Evolutionary conservation across 768 basidiomycete species (phyloP).

Genomic region (Boletus edulis): DNA sequence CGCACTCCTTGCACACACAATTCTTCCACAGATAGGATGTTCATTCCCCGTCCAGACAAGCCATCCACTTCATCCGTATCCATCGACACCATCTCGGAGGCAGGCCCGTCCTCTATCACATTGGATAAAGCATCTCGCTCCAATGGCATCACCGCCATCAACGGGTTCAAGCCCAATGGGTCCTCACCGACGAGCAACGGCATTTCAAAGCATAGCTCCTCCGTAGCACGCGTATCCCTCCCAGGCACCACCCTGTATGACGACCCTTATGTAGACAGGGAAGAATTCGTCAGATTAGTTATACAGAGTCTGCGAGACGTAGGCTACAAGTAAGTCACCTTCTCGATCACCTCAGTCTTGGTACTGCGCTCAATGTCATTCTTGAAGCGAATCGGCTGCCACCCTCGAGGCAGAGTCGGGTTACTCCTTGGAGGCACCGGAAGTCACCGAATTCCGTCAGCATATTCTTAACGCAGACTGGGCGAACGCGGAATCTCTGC

Average conservation of each 20-base stretch:
- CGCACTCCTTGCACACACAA: slow-evolving; percentile 23
- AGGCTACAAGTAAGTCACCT: slow-evolving; percentile 60
- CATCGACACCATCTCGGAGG: slow-evolving; percentile 40
- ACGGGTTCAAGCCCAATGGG: slow-evolving; percentile 36
- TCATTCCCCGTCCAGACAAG: slow-evolving; percentile 50
- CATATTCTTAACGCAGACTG: slow-evolving; percentile 80
- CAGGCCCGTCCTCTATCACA: slow-evolving; percentile 52
- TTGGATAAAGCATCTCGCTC: slow-evolving; percentile 32
- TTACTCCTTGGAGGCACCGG: slow-evolving; percentile 74
- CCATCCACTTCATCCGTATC: slow-evolving; percentile 44
- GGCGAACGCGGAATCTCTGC: slow-evolving; percentile 69
- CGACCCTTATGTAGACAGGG: slow-evolving; percentile 75
- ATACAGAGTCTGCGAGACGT: slow-evolving; percentile 89
- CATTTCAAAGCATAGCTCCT: slow-evolving; percentile 42
- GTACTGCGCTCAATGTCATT: slow-evolving; percentile 8
- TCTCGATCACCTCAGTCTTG: slow-evolving; percentile 7
- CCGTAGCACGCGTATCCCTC: slow-evolving; percentile 59
- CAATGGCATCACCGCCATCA: slow-evolving; percentile 43
- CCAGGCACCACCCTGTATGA: slow-evolving; percentile 77
- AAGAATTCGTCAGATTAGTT: slow-evolving; percentile 88
- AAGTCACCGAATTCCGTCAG: slow-evolving; percentile 77
- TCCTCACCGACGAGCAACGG: slow-evolving; percentile 50
- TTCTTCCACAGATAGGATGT: slow-evolving; percentile 44
- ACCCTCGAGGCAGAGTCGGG: slow-evolving; percentile 93
- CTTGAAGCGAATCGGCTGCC: slow-evolving; percentile 76